Conservation (phyloP, 768 basidiomycete species). For the Mycena filopes region DNA sequence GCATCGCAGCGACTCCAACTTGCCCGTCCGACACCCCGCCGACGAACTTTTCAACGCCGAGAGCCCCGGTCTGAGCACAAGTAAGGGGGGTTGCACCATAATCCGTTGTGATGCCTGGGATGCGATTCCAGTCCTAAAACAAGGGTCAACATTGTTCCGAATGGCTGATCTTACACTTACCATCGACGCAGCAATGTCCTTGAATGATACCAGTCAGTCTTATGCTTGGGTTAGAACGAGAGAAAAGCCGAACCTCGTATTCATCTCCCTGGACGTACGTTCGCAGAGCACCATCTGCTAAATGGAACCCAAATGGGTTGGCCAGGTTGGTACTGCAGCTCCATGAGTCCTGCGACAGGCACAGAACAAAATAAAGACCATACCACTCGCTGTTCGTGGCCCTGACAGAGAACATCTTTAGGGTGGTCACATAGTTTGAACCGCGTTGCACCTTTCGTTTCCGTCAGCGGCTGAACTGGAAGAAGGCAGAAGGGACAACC, state of each 20-base stretch:
- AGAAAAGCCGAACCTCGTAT: slow-evolving; percentile 54
- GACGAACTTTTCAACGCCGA: slow-evolving; percentile 67
- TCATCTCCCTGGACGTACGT: slow-evolving; percentile 74
- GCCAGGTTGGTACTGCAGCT: slow-evolving; percentile 55
- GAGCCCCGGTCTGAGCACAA: slow-evolving; percentile 54
- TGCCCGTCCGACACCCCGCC: slow-evolving; percentile 71
- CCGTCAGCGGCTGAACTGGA: slow-evolving; percentile 2
- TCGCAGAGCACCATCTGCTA: slow-evolving; percentile 72
- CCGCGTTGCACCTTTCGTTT: slow-evolving; percentile 68
- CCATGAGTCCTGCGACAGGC: no score
- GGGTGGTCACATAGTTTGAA: slow-evolving; percentile 63
- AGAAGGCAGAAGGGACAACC: background rate
- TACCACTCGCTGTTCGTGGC: slow-evolving; percentile 71
- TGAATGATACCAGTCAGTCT: background rate
- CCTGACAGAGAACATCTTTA: slow-evolving; percentile 72
- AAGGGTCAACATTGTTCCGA: background rate
- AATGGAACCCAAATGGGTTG: slow-evolving; percentile 76
- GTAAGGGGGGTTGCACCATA: slow-evolving; percentile 63
- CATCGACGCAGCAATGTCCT: slow-evolving; percentile 58
- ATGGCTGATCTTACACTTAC: background rate
- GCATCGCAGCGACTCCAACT: slow-evolving; percentile 70
- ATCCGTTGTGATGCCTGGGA: slow-evolving; percentile 78
- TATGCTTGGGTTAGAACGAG: no score
- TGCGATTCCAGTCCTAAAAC: slow-evolving; percentile 82
- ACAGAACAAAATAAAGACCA: no score